Evolutionary conservation across 352 stramenopile species (phyloP).

Genomic region (Phytophthora meadii): DNA sequence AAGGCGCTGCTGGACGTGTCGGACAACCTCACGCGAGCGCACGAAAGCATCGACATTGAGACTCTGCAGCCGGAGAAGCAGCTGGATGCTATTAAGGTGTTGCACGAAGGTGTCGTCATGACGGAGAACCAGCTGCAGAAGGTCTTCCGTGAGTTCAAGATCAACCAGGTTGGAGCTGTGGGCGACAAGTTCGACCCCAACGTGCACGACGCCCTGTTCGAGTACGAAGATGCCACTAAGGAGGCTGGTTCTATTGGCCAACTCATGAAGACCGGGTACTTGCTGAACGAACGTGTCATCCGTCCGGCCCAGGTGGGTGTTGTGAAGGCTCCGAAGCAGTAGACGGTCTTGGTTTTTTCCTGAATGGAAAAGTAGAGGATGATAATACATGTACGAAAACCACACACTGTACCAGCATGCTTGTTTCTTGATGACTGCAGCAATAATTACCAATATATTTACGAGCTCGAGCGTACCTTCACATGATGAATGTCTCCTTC

Average conservation of each 20-base stretch:
- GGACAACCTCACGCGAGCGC: slow-evolving; percentile 96
- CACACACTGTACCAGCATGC: not conserved
- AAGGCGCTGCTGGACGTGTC: slow-evolving; percentile 97
- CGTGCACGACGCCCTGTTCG: slow-evolving; percentile 97
- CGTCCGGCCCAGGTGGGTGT: slow-evolving; percentile 96
- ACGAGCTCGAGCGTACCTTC: slow-evolving; percentile 17
- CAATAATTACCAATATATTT: slow-evolving; percentile 47
- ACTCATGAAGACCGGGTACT: slow-evolving; percentile 97
- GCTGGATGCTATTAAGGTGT: slow-evolving; percentile 69
- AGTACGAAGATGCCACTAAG: slow-evolving; percentile 94
- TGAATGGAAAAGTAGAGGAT: slow-evolving; percentile 1
- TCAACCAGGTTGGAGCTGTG: slow-evolving; percentile 91
- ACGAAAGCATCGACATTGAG: slow-evolving; percentile 89
- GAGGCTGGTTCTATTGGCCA: slow-evolving; percentile 94
- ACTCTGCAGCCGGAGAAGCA: slow-evolving; percentile 75
- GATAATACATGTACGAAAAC: slow-evolving; percentile 1
- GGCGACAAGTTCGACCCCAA: slow-evolving; percentile 99
- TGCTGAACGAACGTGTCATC: slow-evolving; percentile 96
- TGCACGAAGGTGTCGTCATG: slow-evolving; percentile 93
- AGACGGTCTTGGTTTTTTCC: slow-evolving; percentile 11
- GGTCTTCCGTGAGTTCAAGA: slow-evolving; percentile 94
- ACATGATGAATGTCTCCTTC: not conserved
- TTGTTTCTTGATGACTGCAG: slow-evolving; percentile 5
- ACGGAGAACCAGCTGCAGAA: slow-evolving; percentile 96
- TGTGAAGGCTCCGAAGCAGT: slow-evolving; percentile 67